These are phyloP conservation scores for Dactylellina drechsleri DNA, from an alignment of 2,329 filamentous ascomycete genomes.

Conservation along the genomic window DNA sequence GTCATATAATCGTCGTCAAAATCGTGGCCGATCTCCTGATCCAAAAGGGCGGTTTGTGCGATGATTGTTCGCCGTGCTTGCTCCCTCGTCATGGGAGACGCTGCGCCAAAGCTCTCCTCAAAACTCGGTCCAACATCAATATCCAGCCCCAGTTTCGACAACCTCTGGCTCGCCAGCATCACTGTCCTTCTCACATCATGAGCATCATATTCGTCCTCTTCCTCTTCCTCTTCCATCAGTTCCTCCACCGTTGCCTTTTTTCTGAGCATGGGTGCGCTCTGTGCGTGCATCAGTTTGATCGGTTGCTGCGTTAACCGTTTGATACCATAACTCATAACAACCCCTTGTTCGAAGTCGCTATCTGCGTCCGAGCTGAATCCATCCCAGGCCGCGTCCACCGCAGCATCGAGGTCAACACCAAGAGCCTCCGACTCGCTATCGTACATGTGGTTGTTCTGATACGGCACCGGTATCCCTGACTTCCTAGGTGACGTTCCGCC, in stretches of 20 bases:
- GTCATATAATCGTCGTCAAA: slow-evolving; percentile 50
- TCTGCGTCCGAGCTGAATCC: slow-evolving; percentile 69
- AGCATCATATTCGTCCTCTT: slow-evolving; percentile 31
- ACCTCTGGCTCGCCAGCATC: slow-evolving; percentile 44
- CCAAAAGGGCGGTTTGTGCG: slow-evolving; percentile 41
- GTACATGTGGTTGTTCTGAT: slow-evolving; percentile 51
- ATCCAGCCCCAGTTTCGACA: slow-evolving; percentile 47
- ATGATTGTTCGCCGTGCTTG: slow-evolving; percentile 24
- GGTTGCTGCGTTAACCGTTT: slow-evolving; percentile 45
- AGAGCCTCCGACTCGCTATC: slow-evolving; percentile 57
- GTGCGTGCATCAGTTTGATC: slow-evolving; percentile 49
- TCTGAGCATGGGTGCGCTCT: slow-evolving; percentile 57
- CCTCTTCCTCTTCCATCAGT: slow-evolving; percentile 60
- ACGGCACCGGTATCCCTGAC: slow-evolving; percentile 53
- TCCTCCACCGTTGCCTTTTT: slow-evolving; percentile 61
- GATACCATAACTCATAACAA: slow-evolving; percentile 60
- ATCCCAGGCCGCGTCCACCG: slow-evolving; percentile 94
- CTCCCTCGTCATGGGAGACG: slow-evolving; percentile 38
- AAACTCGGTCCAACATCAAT: slow-evolving; percentile 53
- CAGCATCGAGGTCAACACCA: slow-evolving; percentile 90
- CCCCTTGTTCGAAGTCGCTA: slow-evolving; percentile 63
- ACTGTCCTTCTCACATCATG: slow-evolving; percentile 45
- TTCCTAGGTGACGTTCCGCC: slow-evolving; percentile 61
- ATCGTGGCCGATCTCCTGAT: slow-evolving; percentile 38
- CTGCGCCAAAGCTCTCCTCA: slow-evolving; percentile 42